phyloP scores from a whole-genome alignment of 345 rosid species.

The Iberis pinnata region DNA sequence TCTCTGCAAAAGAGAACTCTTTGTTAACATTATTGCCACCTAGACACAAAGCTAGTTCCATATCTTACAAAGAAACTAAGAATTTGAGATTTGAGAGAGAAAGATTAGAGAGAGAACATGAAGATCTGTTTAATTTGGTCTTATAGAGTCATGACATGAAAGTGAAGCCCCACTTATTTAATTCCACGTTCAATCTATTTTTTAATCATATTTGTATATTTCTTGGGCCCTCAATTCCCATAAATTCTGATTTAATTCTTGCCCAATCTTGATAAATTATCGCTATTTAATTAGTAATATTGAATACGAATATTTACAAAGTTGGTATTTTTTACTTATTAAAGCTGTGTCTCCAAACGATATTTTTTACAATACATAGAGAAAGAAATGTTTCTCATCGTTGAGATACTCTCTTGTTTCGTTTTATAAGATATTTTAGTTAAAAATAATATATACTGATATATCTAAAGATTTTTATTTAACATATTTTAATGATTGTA shows the following conservation, averaged over 20 bases:
- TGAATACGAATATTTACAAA: too few species aligned
- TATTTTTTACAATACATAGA: too few species aligned
- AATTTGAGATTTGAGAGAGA: conserved; percentile 4
- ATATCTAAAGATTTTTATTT: too few species aligned
- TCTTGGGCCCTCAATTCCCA: not conserved
- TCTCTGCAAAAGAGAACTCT: conserved; percentile 48
- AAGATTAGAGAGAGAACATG: not conserved
- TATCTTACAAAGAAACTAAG: conserved; percentile 24
- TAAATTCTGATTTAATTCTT: not conserved
- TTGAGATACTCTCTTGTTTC: too few species aligned
- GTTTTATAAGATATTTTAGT: too few species aligned
- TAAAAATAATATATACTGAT: too few species aligned
- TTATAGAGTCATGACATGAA: conserved; percentile 21
- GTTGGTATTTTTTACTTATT: too few species aligned
- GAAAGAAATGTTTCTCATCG: too few species aligned
- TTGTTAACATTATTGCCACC: conserved; percentile 69
- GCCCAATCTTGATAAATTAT: too few species aligned
- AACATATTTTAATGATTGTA: too few species aligned
- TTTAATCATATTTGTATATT: not conserved
- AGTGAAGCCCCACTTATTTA: conserved; percentile 27
- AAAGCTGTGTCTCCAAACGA: too few species aligned
- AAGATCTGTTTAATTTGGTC: conserved; percentile 21
- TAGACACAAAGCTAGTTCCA: conserved; percentile 86
- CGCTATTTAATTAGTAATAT: too few species aligned
- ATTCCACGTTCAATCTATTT: conserved; percentile 7